Evolutionary conservation across 192 early-diverging fungal species (phyloP), one percentile per base, ranked within the genome.

Genomic region (Coemansia pectinata): DNA sequence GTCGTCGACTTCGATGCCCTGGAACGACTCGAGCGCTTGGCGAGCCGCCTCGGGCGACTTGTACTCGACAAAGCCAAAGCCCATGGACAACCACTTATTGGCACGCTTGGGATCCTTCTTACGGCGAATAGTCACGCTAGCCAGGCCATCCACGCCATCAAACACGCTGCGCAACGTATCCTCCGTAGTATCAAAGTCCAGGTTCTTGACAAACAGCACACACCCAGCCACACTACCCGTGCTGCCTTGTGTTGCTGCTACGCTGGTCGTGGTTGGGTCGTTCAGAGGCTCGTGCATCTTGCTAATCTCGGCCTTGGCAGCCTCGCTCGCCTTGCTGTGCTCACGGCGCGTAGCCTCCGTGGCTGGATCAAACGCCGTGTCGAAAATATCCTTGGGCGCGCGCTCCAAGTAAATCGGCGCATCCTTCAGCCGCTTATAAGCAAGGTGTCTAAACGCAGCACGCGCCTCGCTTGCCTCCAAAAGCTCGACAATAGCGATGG

Each of bases 31-130:
- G 65, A 99, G 83, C 5, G 94, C 95, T 67, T 89, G 85, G 53
- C 89, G 77, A 17, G 97, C 97, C 63, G 91, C 88, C 44, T 94
- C 90, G 66, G 92, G 89, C 40, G 67, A 85, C 48, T 84, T 84
- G 85, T 95, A 99, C 86, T 99, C 96, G 57, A 95, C 86, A 81
- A 99, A 99, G 58, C 97, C 97, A 83, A 97, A 99, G 40, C 97
- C 97, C 95, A 96, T 96, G 42, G 92, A 94, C 67, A 94, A 74
- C 64, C 73, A 63, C n/a, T 86, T 87, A 12, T 88, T 89, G 5
- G 91, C 87, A 17, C 89, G 89, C 87, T 97, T 97, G 48, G 91
- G 81, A 69, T 97, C 94, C 57, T 88, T 88, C 71, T 97, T 97
- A 65, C 88, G 90, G 23, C 92, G 89, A 44, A 99, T 89, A 45